Conservation (phyloP, 768 basidiomycete species). For the Panaeolus papilionaceus region DNA sequence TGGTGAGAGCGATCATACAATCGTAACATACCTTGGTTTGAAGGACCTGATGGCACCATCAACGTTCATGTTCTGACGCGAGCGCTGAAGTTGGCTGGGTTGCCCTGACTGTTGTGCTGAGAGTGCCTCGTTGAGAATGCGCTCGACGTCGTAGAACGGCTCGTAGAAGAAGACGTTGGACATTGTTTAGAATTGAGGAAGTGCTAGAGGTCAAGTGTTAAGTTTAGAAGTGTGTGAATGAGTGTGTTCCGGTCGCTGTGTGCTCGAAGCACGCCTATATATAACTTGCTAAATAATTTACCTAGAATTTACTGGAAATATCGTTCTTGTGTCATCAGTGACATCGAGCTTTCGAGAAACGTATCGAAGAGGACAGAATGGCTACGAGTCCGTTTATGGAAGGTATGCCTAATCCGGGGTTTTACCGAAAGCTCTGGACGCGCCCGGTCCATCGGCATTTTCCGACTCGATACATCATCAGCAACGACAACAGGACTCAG, state of each 20-base stretch:
- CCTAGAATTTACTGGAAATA: neutral
- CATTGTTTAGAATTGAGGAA: neutral
- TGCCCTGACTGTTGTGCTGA: neutral
- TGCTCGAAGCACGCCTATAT: neutral
- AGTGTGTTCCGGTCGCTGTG: neutral
- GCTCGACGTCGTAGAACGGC: slow-evolving; percentile 47
- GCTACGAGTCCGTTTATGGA: neutral
- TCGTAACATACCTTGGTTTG: slow-evolving; percentile 22
- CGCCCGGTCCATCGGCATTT: neutral
- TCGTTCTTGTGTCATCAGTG: neutral
- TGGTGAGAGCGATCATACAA: neutral
- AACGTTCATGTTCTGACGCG: neutral
- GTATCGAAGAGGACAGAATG: neutral
- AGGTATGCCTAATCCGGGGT: slow-evolving; percentile 1
- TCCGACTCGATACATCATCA: neutral
- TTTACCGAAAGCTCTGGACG: slow-evolving; percentile 2
- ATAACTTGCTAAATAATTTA: neutral
- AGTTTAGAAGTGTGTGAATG: neutral
- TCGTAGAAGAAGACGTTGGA: slow-evolving; percentile 36
- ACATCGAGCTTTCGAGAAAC: neutral
- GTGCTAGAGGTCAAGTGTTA: neutral
- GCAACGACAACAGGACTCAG: neutral
- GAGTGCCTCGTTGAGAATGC: slow-evolving; percentile 42
- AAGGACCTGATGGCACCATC: slow-evolving; percentile 26
- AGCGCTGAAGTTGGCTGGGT: slow-evolving; percentile 12